Conservation (phyloP, 345 rosid species). For the Theobroma cacao region DNA sequence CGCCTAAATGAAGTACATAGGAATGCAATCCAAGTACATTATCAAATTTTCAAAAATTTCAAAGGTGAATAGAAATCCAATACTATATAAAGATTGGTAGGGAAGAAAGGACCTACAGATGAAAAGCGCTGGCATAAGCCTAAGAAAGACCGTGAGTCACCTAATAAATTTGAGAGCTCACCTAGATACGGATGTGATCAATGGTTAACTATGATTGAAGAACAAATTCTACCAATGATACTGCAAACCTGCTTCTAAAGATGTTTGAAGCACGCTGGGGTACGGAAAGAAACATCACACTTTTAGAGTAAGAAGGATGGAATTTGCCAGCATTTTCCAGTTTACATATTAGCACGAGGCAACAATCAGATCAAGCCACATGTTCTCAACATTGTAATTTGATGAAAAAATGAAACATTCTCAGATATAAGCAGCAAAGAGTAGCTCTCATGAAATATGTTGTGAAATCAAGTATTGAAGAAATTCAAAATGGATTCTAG, state of each 20-base stretch:
- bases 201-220: background rate
- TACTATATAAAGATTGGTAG: too few species aligned
- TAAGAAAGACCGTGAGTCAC: background rate
- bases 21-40: background rate
- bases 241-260: background rate
- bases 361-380: background rate
- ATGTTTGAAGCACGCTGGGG: background rate
- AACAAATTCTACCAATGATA: background rate
- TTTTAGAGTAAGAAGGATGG: background rate
- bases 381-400: background rate
- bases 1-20: too few species aligned
- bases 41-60: background rate
- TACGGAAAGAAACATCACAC: background rate
- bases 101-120: too few species aligned
- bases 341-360: too few species aligned
- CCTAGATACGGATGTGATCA: background rate
- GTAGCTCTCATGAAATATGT: background rate
- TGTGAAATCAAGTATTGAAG: background rate
- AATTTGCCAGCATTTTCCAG: background rate
- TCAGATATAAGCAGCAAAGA: background rate
- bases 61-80: too few species aligned
- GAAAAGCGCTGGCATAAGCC: background rate
- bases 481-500: background rate
- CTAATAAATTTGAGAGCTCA: background rate
- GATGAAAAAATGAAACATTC: background rate